Evolutionary conservation across 202 grass and related monocot genomes (phyloP).

Genomic region (Zoysia matrella): DNA sequence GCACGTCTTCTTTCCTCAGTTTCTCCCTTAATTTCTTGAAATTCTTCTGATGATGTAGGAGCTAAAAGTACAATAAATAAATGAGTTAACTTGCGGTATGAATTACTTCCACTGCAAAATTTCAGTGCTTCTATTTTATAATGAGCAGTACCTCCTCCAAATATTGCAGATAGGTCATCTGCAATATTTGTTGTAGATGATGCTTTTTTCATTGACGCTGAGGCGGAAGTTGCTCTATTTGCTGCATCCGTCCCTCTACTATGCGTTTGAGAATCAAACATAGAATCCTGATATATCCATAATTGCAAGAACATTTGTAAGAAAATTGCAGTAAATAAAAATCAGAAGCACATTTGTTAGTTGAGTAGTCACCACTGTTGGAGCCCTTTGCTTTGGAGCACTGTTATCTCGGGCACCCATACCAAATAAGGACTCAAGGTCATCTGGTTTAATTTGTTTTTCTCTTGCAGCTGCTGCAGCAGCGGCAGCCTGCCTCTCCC

Average conservation of each 20-base stretch:
- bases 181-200: conserved; percentile 83
- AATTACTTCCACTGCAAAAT: conserved; percentile 30
- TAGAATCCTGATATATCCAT: conserved; percentile 66
- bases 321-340: conserved; percentile 17
- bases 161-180: conserved; percentile 89
- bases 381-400: conserved; percentile 69
- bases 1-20: conserved; percentile 90
- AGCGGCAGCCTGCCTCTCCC: conserved; percentile 65
- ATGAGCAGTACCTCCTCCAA: conserved; percentile 88
- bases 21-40: conserved; percentile 93
- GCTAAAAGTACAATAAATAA: conserved; percentile 56
- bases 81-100: background rate
- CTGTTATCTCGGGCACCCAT: conserved; percentile 75
- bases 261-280: conserved; percentile 74
- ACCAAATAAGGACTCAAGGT: conserved; percentile 92
- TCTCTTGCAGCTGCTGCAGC: conserved; percentile 64
- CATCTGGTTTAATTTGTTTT: conserved; percentile 62
- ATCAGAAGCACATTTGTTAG: conserved; percentile 19
- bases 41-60: conserved; percentile 78
- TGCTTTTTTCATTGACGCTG: conserved; percentile 69
- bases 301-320: conserved; percentile 30
- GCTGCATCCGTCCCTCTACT: conserved; percentile 50
- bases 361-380: conserved; percentile 51
- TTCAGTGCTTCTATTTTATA: background rate
- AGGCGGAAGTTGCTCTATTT: conserved; percentile 53